Evolutionary conservation across 352 stramenopile genomes (phyloP), one percentile per base, ranked within the genome.

Genomic region (Pythium dissimile): DNA sequence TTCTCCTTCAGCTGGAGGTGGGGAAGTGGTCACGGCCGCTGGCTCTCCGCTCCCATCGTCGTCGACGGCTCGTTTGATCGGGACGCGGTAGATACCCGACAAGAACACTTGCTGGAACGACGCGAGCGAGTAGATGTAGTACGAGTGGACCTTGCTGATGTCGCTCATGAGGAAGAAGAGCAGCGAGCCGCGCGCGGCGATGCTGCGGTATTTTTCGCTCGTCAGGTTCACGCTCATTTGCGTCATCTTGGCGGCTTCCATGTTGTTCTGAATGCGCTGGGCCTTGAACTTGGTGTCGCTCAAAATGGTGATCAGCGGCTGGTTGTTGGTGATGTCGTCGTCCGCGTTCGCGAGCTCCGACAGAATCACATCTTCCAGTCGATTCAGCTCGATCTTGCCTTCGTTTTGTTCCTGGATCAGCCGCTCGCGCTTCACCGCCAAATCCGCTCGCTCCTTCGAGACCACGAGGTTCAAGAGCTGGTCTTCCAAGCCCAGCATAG

Each of bases 121-220:
- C 20, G 89, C 92, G 11, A 98, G 86, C 28, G 89, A 98, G 66
- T 98, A 98, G 59, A 98, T 98, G 69, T 98, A 98, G 75, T 98
- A 98, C 45, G 89, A 96, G 57, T 98, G 94, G 18, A 98, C 92
- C 72, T 98, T 98, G 66, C 87, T 91, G 59, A 98, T 94, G 52
- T 98, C 89, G 69, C 97, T 98, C 92, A 98, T 98, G 27, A 98
- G 67, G 83, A 98, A 98, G 77, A 98, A 98, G 3, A 98, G 74
- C 55, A 98, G 63, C 6, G 91, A 96, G 10, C 89, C 92, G 42
- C 95, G 80, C 8, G 94, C 94, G 7, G 95, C 95, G 49, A 98
- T 97, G 31, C 86, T 89, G 9, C 95, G 85, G 62, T 98, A 98
- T 66, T 98, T 98, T 67, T 98, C 92, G 63, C 86, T 97, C 32